Evolutionary conservation across 2,329 filamentous ascomycete genomes (phyloP).

Genomic region (Calonectria hongkongensis): DNA sequence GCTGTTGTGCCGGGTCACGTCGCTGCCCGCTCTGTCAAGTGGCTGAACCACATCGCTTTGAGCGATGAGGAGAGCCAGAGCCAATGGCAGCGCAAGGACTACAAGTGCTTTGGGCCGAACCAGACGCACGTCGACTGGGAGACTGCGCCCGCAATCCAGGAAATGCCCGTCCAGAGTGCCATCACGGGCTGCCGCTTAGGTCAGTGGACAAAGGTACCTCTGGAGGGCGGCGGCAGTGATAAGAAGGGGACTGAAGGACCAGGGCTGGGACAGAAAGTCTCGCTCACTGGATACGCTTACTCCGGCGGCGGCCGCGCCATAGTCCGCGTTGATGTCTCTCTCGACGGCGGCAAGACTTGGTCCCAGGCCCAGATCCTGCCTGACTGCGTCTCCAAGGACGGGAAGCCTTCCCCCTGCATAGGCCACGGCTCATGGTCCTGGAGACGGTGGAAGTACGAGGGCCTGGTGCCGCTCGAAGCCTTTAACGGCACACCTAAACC

Average conservation of each 20-base stretch:
- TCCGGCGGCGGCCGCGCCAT: constrained; percentile 80
- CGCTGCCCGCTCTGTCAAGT: constrained; percentile 81
- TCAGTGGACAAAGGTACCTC: constrained; percentile 54
- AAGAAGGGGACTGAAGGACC: not conserved
- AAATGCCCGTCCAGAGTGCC: constrained; percentile 81
- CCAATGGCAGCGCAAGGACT: constrained; percentile 80
- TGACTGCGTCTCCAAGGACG: constrained; percentile 62
- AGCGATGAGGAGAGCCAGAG: constrained; percentile 80
- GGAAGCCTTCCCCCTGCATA: constrained; percentile 55
- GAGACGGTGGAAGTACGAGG: constrained; percentile 77
- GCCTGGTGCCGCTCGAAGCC: constrained; percentile 62
- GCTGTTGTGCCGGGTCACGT: constrained; percentile 79
- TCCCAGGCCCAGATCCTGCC: constrained; percentile 76
- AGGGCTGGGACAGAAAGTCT: constrained; percentile 54
- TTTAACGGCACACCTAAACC: constrained; percentile 48
- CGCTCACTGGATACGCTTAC: constrained; percentile 79
- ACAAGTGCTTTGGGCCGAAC: constrained; percentile 81
- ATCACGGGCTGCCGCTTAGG: constrained; percentile 72
- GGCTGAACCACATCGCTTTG: constrained; percentile 78
- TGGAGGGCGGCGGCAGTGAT: not conserved
- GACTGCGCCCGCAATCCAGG: constrained; percentile 78
- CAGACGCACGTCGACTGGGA: constrained; percentile 77
- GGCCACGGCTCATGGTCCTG: constrained; percentile 76
- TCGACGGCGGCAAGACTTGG: constrained; percentile 79
- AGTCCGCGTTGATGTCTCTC: constrained; percentile 79